These are phyloP conservation scores for Aspergillus sp. DNA, from an alignment of 2,329 filamentous ascomycete genomes.

Conservation along the genomic window DNA sequence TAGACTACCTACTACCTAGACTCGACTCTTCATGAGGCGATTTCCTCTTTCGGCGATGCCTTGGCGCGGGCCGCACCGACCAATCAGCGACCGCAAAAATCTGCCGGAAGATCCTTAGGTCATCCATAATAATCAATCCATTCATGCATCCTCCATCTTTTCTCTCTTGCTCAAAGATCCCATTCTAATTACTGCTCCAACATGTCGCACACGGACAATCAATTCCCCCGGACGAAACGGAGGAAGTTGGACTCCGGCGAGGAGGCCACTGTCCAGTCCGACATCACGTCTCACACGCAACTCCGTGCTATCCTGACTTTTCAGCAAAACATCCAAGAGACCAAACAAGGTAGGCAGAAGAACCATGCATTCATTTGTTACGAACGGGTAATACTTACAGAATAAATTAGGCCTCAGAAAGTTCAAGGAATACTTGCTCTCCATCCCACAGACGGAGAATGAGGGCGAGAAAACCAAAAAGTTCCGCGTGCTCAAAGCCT, in stretches of 20 bases:
- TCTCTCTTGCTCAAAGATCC: slow-evolving; percentile 13
- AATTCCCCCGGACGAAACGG: slow-evolving; percentile 37
- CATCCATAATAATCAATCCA: neutral
- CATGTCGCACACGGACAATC: slow-evolving; percentile 37
- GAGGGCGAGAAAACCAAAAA: slow-evolving; percentile 39
- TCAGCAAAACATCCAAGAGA: slow-evolving; percentile 62
- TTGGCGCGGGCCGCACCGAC: neutral
- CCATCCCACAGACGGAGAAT: slow-evolving; percentile 37
- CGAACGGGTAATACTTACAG: neutral
- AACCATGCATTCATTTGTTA: neutral
- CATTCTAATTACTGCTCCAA: slow-evolving; percentile 15
- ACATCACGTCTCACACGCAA: slow-evolving; percentile 57
- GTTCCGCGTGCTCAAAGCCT: slow-evolving; percentile 45
- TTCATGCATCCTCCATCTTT: slow-evolving; percentile 4
- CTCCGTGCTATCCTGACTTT: slow-evolving; percentile 68
- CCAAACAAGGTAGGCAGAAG: slow-evolving; percentile 61
- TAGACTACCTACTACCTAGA: neutral
- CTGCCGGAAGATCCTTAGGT: slow-evolving; percentile 11
- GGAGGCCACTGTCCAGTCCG: slow-evolving; percentile 15
- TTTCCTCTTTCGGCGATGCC: neutral
- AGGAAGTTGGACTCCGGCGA: slow-evolving; percentile 37
- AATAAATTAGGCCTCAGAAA: slow-evolving; percentile 37
- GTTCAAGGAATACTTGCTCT: slow-evolving; percentile 47
- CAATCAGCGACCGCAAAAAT: slow-evolving; percentile 23
- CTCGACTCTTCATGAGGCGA: neutral